A percentile compares a stretch with the other conserved stretches of the same genome.
Evolutionary conservation across 2,329 filamentous ascomycete genomes (phyloP).

Genomic region (Pseudogymnoascus sp.): DNA sequence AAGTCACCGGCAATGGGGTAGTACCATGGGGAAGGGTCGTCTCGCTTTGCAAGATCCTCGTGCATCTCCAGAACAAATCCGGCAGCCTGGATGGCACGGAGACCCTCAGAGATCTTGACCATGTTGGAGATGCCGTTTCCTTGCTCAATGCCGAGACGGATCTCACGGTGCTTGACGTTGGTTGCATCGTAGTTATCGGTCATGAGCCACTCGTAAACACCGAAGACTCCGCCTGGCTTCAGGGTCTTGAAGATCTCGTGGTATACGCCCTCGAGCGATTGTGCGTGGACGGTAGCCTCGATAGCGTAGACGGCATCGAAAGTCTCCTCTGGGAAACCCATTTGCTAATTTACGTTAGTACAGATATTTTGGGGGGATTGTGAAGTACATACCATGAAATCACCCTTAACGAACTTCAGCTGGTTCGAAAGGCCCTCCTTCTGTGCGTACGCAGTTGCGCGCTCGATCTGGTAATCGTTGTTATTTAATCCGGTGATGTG

Average conservation of each 20-base stretch:
- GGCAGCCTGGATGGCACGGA: conserved; percentile 76
- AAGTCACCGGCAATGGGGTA: conserved; percentile 83
- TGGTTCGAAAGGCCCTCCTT: conserved; percentile 76
- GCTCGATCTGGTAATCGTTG: conserved; percentile 98
- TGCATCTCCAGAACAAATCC: conserved; percentile 78
- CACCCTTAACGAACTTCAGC: conserved; percentile 83
- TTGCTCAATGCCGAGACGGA: conserved; percentile 89
- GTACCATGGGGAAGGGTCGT: conserved; percentile 81
- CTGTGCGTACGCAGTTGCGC: conserved; percentile 75
- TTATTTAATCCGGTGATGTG: conserved; percentile 94
- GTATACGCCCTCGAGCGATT: conserved; percentile 85
- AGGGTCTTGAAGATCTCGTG: conserved; percentile 89
- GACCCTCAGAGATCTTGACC: conserved; percentile 75
- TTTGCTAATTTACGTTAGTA: conserved; percentile 52
- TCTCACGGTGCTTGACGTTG: conserved; percentile 77
- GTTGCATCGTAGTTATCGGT: conserved; percentile 89
- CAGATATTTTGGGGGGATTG: background rate
- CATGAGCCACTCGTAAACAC: conserved; percentile 99
- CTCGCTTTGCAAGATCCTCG: conserved; percentile 77
- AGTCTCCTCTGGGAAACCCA: conserved; percentile 84
- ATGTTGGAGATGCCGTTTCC: conserved; percentile 98
- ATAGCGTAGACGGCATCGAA: conserved; percentile 97
- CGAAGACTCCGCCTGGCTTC: conserved; percentile 92
- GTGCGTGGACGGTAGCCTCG: conserved; percentile 93
- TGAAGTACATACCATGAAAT: conserved; percentile 67